Evolutionary conservation across 2,329 filamentous ascomycete species (phyloP).

Genomic region (Alternaria arbusti): DNA sequence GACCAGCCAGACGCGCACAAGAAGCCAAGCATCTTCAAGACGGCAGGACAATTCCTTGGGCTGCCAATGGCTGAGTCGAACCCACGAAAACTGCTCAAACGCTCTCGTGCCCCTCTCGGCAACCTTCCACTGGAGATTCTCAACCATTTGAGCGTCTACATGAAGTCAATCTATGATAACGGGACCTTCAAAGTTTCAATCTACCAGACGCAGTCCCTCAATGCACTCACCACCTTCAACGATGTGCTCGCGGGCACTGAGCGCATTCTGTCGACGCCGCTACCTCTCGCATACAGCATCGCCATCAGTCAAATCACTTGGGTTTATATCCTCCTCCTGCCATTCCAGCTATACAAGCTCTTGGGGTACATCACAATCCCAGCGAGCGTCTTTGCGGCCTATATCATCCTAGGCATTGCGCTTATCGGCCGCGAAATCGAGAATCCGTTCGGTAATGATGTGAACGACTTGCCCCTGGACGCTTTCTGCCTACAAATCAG

Average conservation of each 20-base stretch:
- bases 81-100: constrained; percentile 77
- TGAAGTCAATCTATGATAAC: constrained; percentile 66
- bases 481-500: constrained; percentile 76
- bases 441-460: constrained; percentile 83
- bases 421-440: constrained; percentile 82
- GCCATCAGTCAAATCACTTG: constrained; percentile 85
- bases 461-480: constrained; percentile 73
- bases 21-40: constrained; percentile 58
- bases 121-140: constrained; percentile 83
- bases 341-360: constrained; percentile 73
- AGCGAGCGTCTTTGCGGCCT: constrained; percentile 71
- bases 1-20: constrained; percentile 47
- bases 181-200: constrained; percentile 61
- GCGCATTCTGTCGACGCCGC: constrained; percentile 78
- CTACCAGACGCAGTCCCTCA: constrained; percentile 66
- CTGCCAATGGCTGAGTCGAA: constrained; percentile 77
- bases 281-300: constrained; percentile 84
- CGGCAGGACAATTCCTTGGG: constrained; percentile 73
- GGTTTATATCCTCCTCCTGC: constrained; percentile 79
- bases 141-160: constrained; percentile 70
- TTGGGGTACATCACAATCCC: constrained; percentile 79
- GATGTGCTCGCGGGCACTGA: constrained; percentile 76
- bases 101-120: constrained; percentile 71
- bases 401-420: constrained; percentile 81
- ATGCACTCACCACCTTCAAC: constrained; percentile 67